Evolutionary conservation across 805 yeast genomes (phyloP), one percentile per base, ranked within the genome.

Genomic region (Starmerella apicola): DNA sequence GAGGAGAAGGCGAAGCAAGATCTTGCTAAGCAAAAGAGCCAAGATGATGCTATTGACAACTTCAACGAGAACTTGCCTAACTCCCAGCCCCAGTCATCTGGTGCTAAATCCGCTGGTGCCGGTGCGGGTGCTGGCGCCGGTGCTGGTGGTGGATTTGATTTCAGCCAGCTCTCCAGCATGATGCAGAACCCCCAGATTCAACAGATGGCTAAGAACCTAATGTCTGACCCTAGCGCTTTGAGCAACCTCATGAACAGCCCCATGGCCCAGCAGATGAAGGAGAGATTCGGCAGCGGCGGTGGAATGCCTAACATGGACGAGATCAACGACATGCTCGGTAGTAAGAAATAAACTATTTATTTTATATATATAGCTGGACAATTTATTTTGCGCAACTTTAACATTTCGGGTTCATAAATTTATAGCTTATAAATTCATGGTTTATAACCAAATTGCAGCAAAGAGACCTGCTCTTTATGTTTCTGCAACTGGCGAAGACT

Each of bases 111-210:
- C 12, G 17, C 36, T 2, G 36, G 30, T 12, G 33, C 46, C 9
- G 42, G 37, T 1, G 25, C 44, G 10, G 32, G 30, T 13, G 43
- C 44, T 10, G 45, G 39, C 13, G 46, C 44, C 4, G 94, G 91
- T 1, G 52, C 81, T 58, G 94, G 94, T 28, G 94, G 82, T 53
- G 60, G 83, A 21, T 61, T 84, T n/a, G 67, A 71, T 25, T 58
- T 70, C 18, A 66, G 67, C 7, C 69, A 72, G 49, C 65, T 84
- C 41, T 66, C 74, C 35, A 73, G 76, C 23, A 60, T 86, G 64
- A 70, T 86, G 78, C 76, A 71, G 61, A 85, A 86, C 62, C 98
- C 98, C n/a, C 88, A 78, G 61, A 61, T 88, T 45, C 79, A 79
- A 79, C 81, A 78, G 60, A 85, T 85, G 59, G 94, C 94, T 32